Percentiles rank a stretch among this genome's conserved stretches.
These are phyloP conservation scores for Amanita phalloides DNA, from an alignment of 768 basidiomycete genomes.

Conservation along the genomic window DNA sequence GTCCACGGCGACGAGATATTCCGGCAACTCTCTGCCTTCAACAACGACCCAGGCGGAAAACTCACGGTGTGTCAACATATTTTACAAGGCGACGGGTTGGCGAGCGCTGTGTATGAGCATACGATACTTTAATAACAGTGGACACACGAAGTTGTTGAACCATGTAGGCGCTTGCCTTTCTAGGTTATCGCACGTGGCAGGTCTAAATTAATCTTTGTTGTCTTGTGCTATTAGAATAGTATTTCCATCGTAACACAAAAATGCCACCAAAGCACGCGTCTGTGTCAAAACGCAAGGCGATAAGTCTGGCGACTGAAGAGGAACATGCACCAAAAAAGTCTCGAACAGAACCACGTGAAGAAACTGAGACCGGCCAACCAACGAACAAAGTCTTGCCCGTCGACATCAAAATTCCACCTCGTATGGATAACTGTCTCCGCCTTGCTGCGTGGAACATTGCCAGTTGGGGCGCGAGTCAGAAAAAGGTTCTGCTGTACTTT, in stretches of 20 bases:
- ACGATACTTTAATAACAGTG: no score
- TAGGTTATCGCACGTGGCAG: background rate
- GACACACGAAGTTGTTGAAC: background rate
- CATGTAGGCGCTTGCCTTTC: constrained; percentile 2
- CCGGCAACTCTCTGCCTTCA: constrained; percentile 35
- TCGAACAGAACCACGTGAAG: constrained; percentile 6
- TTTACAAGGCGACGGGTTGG: background rate
- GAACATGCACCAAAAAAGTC: constrained; percentile 13
- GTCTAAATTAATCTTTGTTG: background rate
- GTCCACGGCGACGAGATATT: constrained; percentile 47
- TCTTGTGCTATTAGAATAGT: no score
- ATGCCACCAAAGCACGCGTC: constrained; percentile 1
- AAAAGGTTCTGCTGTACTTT: constrained; percentile 42
- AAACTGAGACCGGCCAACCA: constrained; percentile 33
- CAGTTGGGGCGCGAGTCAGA: constrained; percentile 62
- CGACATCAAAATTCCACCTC: constrained; percentile 45
- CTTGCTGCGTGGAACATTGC: constrained; percentile 76
- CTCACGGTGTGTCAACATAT: constrained; percentile 44
- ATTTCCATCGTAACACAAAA: background rate
- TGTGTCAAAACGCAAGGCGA: constrained; percentile 6
- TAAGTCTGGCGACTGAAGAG: background rate
- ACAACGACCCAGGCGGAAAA: constrained; percentile 65
- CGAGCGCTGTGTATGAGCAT: background rate
- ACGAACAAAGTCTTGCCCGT: constrained; percentile 68
- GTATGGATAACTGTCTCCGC: constrained; percentile 33